Conservation (phyloP, 1,284 basidiomycete genomes). For the Pyrrhoderma noxium region DNA sequence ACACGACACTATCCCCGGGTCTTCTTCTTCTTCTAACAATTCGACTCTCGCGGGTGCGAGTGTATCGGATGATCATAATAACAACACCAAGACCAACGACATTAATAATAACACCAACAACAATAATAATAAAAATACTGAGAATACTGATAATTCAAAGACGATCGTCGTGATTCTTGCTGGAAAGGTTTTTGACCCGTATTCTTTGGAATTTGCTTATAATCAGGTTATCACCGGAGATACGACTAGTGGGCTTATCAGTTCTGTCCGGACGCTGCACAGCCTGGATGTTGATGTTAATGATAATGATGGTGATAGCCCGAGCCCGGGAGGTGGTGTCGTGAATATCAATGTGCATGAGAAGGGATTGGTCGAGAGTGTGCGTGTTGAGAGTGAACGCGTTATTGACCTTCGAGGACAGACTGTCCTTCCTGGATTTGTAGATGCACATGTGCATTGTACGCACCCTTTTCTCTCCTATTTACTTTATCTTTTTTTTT, state of each 20-base stretch:
- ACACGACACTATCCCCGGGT: too few species aligned
- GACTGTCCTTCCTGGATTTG: conserved; percentile 56
- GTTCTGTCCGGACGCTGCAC: conserved; percentile 23
- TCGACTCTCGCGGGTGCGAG: background rate
- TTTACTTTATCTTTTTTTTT: background rate
- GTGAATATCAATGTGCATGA: too few species aligned
- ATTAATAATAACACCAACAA: too few species aligned
- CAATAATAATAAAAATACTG: too few species aligned
- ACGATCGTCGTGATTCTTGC: conserved; percentile 29
- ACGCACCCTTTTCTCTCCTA: conserved; percentile 25
- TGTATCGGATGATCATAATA: too few species aligned
- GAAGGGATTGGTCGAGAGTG: too few species aligned
- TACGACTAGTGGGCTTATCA: conserved; percentile 30
- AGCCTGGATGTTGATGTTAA: background rate
- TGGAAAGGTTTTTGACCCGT: conserved; percentile 38
- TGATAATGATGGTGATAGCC: too few species aligned
- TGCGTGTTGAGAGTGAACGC: background rate
- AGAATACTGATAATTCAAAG: conserved; percentile 2
- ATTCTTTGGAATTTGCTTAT: conserved; percentile 27
- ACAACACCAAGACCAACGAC: background rate
- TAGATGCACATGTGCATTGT: conserved; percentile 65
- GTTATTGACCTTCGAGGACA: conserved; percentile 43
- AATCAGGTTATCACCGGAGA: conserved; percentile 38
- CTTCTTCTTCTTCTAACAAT: too few species aligned
- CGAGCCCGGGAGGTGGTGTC: too few species aligned